These are phyloP conservation scores for Chalciporus chontae DNA, from an alignment of 768 basidiomycete species.

Conservation along the genomic window DNA sequence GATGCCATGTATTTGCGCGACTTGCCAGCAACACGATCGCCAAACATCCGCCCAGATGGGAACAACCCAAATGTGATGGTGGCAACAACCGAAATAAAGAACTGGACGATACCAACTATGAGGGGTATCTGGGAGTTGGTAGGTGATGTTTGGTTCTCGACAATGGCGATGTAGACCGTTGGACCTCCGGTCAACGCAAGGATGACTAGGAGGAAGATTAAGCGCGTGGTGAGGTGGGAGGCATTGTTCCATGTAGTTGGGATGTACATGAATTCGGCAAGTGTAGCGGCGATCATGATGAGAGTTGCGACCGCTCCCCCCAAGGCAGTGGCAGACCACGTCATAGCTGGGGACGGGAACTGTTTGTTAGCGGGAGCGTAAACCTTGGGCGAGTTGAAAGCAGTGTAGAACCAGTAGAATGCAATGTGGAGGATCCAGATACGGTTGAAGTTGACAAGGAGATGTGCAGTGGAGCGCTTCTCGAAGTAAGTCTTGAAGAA, in stretches of 20 bases:
- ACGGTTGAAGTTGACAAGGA: constrained; percentile 98
- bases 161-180: constrained; percentile 87
- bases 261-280: constrained; percentile 95
- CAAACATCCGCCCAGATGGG: constrained; percentile 97
- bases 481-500: constrained; percentile 99
- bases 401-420: constrained; percentile 94
- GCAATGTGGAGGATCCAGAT: constrained; percentile 96
- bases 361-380: constrained; percentile 71
- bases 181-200: constrained; percentile 92
- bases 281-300: constrained; percentile 92
- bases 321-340: constrained; percentile 93
- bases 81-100: constrained; percentile 82
- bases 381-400: constrained; percentile 93
- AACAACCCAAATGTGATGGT: constrained; percentile 84
- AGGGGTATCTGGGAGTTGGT: constrained; percentile 67
- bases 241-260: constrained; percentile 99
- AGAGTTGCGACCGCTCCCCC: constrained; percentile 90
- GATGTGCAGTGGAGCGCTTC: constrained; percentile 88
- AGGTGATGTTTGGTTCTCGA: constrained; percentile 59
- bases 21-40: constrained; percentile 96
- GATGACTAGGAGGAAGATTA: constrained; percentile 88
- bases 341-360: constrained; percentile 80
- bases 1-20: constrained; percentile 98
- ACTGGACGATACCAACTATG: constrained; percentile 91
- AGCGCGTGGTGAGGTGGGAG: constrained; percentile 90